A percentile compares a stretch with the other conserved stretches of the same genome.
Conservation (phyloP, 1,139 yeast species). For the Casaregolazyma suthepensis region DNA sequence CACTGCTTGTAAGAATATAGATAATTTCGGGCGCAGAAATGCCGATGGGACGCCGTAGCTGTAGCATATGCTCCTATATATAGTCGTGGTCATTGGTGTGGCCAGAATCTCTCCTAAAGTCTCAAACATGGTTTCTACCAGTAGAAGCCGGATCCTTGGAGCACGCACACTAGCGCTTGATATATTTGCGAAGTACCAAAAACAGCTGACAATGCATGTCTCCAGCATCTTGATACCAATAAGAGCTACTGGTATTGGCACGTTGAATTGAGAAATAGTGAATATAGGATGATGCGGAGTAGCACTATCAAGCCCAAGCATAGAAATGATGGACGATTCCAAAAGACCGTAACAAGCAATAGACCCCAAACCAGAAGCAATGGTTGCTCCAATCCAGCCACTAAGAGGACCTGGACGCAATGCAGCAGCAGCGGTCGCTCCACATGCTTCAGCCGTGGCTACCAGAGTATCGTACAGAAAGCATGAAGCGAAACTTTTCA, state of each 20-base stretch:
- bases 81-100: not conserved
- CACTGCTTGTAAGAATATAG: conserved; percentile 1
- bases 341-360: not conserved
- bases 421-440: not conserved
- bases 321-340: not conserved
- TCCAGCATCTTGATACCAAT: not conserved
- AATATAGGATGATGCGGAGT: not conserved
- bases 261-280: not conserved
- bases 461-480: not conserved
- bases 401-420: not conserved
- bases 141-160: not conserved
- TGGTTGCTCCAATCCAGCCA: not conserved
- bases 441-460: not conserved
- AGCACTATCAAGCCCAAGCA: not conserved
- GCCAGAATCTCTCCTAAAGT: not conserved
- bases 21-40: not conserved
- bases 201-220: not conserved
- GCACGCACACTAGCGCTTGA: not conserved
- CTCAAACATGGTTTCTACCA: not conserved
- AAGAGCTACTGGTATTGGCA: not conserved
- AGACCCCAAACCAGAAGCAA: not conserved
- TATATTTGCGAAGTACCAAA: not conserved
- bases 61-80: not conserved
- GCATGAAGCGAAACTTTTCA: conserved; percentile 1
- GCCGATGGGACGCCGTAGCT: not conserved